phyloP scores from a whole-genome alignment of 139 green algal species.

The Chlorella ohadii region DNA sequence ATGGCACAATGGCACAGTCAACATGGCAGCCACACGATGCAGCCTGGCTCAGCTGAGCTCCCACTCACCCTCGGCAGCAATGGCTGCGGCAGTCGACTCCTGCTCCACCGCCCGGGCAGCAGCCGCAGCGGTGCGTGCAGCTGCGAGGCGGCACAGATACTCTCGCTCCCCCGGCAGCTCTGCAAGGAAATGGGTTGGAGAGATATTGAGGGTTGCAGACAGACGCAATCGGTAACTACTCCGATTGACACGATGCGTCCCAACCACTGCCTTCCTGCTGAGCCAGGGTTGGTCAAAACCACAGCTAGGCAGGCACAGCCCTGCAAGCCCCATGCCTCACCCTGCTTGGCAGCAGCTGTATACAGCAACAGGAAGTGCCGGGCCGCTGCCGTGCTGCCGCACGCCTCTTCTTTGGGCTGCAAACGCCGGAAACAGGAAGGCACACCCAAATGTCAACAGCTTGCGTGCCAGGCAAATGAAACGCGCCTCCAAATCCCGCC shows the following conservation, averaged over 20 bases:
- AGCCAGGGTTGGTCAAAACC: no score
- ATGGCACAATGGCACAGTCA: no score
- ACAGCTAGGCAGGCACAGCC: no score
- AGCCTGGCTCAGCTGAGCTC: no score
- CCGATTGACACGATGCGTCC: no score
- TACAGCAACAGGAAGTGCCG: conserved; percentile 16
- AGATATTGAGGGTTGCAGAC: no score
- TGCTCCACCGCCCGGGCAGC: not conserved
- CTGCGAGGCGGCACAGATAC: conserved; percentile 8
- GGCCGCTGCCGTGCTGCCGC: not conserved
- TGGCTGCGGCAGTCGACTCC: not conserved
- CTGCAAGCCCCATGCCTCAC: not conserved
- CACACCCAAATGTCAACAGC: not conserved
- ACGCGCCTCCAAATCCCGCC: no score
- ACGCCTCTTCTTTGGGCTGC: conserved; percentile 8
- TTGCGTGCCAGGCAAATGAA: not conserved
- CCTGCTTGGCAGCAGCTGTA: not conserved
- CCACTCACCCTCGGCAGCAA: not conserved
- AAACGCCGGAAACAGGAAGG: not conserved
- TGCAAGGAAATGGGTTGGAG: not conserved
- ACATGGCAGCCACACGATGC: no score
- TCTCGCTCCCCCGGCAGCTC: not conserved
- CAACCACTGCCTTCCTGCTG: no score
- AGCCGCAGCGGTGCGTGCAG: not conserved
- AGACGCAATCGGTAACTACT: no score